Evolutionary conservation across 2,329 filamentous ascomycete species (phyloP).

Genomic region (Claviceps lovelessii): DNA sequence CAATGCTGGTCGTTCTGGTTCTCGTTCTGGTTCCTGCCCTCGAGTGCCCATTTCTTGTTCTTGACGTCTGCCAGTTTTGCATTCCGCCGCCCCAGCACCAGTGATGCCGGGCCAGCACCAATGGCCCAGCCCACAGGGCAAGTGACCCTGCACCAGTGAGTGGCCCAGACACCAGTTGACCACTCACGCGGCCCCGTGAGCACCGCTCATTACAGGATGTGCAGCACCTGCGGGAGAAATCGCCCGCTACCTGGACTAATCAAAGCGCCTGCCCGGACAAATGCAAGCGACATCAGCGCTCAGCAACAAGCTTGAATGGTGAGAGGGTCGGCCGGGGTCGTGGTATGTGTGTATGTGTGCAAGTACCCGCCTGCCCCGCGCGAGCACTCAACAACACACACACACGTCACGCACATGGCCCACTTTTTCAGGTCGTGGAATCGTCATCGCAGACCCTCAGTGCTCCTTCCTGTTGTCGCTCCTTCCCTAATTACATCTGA

Average conservation of each 20-base stretch:
- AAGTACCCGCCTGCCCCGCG: background rate
- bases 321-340: background rate
- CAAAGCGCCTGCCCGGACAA: background rate
- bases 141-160: too few relatives aligned
- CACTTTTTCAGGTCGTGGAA: background rate
- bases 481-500: background rate
- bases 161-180: too few relatives aligned
- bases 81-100: background rate
- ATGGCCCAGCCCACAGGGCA: too few relatives aligned
- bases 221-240: background rate
- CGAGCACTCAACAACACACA: background rate
- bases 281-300: background rate
- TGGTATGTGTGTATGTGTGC: background rate
- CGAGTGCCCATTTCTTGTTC: background rate
- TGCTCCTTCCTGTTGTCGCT: background rate
- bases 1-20: background rate
- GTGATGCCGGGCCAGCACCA: too few relatives aligned
- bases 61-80: background rate
- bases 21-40: background rate
- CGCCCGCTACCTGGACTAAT: background rate
- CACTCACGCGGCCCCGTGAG: too few relatives aligned
- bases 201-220: background rate
- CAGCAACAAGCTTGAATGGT: background rate
- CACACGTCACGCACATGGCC: background rate
- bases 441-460: conserved; percentile 1